Percentiles rank a stretch among this genome's conserved stretches.
Evolutionary conservation across 371 early-diverging fungal genomes (phyloP).

Genomic region (Lichtheimia ramosa): DNA sequence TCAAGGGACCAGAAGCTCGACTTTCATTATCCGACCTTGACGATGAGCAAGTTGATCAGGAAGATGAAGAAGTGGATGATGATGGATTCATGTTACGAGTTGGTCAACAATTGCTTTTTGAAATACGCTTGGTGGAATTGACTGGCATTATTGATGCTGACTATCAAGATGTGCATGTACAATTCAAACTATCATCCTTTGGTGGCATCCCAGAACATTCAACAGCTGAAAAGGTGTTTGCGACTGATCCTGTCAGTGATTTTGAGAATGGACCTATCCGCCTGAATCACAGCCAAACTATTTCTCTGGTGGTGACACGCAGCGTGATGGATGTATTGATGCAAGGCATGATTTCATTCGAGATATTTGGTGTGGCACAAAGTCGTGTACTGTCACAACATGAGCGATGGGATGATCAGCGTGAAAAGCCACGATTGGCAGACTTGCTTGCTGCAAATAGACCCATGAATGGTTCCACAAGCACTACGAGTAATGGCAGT

Average conservation of each 20-base stretch:
- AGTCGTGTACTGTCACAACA: constrained; percentile 34
- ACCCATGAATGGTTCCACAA: neutral
- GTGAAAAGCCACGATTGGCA: constrained; percentile 11
- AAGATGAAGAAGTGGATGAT: neutral
- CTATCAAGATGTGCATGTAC: constrained; percentile 75
- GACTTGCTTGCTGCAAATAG: constrained; percentile 4
- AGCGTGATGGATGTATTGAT: constrained; percentile 44
- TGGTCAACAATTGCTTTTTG: constrained; percentile 68
- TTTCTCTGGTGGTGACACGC: constrained; percentile 50
- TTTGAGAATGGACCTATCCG: constrained; percentile 47
- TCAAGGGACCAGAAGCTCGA: neutral
- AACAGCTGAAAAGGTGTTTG: constrained; percentile 48
- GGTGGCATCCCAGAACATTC: constrained; percentile 38
- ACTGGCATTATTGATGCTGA: constrained; percentile 64
- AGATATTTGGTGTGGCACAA: constrained; percentile 63
- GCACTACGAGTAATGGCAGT: neutral
- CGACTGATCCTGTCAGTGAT: constrained; percentile 58
- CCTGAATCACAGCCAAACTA: constrained; percentile 65
- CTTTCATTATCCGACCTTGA: constrained; percentile 4
- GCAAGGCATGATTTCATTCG: constrained; percentile 47
- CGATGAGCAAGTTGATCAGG: neutral
- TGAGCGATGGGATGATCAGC: constrained; percentile 9
- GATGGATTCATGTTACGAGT: constrained; percentile 18
- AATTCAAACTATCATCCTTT: constrained; percentile 70
- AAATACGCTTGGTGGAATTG: constrained; percentile 67